Evolutionary conservation across 2,329 filamentous ascomycete species (phyloP), one percentile per base, ranked within the genome.

Genomic region (Trichophyton schoenleinii): DNA sequence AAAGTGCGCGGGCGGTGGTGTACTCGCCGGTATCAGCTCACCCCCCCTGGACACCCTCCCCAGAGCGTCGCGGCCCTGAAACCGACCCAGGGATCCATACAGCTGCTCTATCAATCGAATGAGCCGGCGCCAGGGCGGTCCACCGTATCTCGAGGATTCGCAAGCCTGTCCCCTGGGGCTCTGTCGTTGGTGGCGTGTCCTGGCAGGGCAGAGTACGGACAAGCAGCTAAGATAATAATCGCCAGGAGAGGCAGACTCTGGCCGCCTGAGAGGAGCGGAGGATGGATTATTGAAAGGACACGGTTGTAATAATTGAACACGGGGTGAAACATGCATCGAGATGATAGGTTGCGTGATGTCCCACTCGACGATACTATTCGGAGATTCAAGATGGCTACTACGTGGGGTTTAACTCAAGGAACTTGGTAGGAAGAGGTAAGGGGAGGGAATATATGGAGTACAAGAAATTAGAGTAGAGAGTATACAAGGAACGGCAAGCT

Each of bases 41-140:
- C 41, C 25, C 34, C 18, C 49, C 49, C 49, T 55, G 49, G 49
- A 28, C 49, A 55, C 49, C 22, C 22, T 55, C 49, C 31, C 49
- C 25, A 20, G 49, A 55, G 49, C 49, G 49, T 55, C 49, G 49
- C 49, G 25, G 49, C 49, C 49, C 49, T 55, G 49, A 55, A 55
- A 55, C 49, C 49, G 49, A 28, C 34, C 49, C 13, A 36, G 25
- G 49, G 28, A 28, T 55, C 49, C 25, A 55, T 55, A 34, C 28
- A 53, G 4, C 20, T 25, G 18, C 46, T 25, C 11, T 9, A 49
- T n/a, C 49, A 55, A n/a, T 55, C 49, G 49, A 55, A 55, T 55
- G 49, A 20, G 49, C 49, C 41, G n/a, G 48, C 25, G 18, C 18
- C 49, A 53, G 48, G 25, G 20, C 18, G 48, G 48, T 53, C 48